phyloP scores from a whole-genome alignment of 371 early-diverging fungal species.

The Syncephalastrum sp. region DNA sequence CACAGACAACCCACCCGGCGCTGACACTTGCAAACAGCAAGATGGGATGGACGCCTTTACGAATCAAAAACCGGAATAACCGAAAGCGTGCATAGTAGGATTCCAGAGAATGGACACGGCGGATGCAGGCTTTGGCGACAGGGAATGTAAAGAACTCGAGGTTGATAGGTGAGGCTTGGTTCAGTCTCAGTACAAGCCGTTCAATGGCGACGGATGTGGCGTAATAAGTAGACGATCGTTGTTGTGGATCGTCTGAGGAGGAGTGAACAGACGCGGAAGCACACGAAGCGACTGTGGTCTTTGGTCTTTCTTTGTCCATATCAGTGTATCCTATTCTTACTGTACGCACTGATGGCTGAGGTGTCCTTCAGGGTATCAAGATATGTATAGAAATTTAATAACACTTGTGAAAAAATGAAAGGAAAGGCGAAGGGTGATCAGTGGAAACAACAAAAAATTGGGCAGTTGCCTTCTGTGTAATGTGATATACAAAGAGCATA shows the following conservation, averaged over 20 bases:
- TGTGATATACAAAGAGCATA: too few relatives aligned
- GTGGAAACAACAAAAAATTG: too few relatives aligned
- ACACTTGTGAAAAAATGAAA: too few relatives aligned
- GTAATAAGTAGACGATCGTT: constrained; percentile 7
- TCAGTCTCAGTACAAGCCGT: constrained; percentile 14
- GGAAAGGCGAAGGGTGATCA: too few relatives aligned
- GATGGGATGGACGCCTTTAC: constrained; percentile 34
- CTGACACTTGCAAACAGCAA: constrained; percentile 28
- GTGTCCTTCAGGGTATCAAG: too few relatives aligned
- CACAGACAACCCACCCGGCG: constrained; percentile 16
- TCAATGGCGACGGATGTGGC: constrained; percentile 24
- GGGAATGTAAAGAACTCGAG: constrained; percentile 30
- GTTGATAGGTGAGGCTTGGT: constrained; percentile 38
- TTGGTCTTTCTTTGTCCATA: too few relatives aligned
- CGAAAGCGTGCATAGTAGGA: constrained; percentile 25
- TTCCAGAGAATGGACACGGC: constrained; percentile 33
- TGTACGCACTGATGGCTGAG: too few relatives aligned
- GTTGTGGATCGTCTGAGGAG: neutral
- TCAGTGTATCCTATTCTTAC: too few relatives aligned
- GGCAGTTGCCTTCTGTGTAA: too few relatives aligned
- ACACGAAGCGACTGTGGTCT: too few relatives aligned
- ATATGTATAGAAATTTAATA: too few relatives aligned
- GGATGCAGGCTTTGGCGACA: constrained; percentile 14
- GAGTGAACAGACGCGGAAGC: too few relatives aligned
- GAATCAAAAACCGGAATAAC: constrained; percentile 32